Evolutionary conservation across 2,329 filamentous ascomycete genomes (phyloP), one percentile per base, ranked within the genome.

Genomic region (Colletotrichum sp.): DNA sequence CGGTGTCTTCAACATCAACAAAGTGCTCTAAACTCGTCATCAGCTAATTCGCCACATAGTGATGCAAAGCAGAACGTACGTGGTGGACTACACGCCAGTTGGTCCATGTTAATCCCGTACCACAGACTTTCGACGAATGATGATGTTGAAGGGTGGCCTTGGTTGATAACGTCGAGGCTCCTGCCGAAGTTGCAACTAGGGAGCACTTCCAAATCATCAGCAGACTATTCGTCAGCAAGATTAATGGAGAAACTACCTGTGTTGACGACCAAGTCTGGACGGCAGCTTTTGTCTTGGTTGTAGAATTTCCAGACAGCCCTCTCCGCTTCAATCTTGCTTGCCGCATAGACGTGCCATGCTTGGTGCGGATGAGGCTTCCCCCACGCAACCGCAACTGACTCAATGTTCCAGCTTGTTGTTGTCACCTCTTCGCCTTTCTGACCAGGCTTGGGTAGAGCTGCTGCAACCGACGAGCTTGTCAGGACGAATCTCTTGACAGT

Each of bases 1-100:
- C 90, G 4, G 80, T 80, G 68, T 92, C 90, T 16, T 87, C 82
- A 0, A 89, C 86, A 77, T 90, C 83, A 34, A 90, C 82, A 79
- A 82, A 87, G 80, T 87, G 84, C 80, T 84, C 87, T 90, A 30
- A 1, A 6, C 9, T 59, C 15, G 3, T 5, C 24, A 8, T 26
- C 3, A 26, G 16, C 71, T 16, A 26, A 59, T 4, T 16, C 28
- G 2, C 24, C 3, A 6, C 8, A 15, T 24, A 6, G 12, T 5
- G 15, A 15, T 8, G 5, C 2, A 4, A 10, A 24, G 3, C 21
- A 15, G 44, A 24, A 16, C 70, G 5, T 60, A 76, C 74, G 74
- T 10, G 74, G 74, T 5, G 74, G 70, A 13, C 65, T 76, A 18
- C 70, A 69, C 1, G 66, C 57, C 3, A 76, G 32, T 4, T 21